Base-by-base conservation (phyloP, 2,329 filamentous ascomycete species). In the Pestalotiopsis sp. region DNA sequence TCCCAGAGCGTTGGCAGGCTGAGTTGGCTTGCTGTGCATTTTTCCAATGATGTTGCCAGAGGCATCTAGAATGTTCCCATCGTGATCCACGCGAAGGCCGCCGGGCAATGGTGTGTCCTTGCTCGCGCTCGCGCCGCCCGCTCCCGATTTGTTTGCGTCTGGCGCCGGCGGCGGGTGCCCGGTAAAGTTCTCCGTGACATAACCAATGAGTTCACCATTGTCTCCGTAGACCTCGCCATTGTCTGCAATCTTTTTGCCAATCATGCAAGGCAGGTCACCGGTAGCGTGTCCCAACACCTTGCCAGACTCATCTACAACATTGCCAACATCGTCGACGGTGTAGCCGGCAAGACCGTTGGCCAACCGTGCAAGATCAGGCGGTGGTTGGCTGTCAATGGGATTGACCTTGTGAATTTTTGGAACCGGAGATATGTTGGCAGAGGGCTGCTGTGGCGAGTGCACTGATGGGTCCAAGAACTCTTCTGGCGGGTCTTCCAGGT, bases 251-350 rank as follows among this genome's bases (percentile, higher is more conserved):
- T 80, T 80, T 56, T 82, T 79, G 39, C 86, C 86, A 5, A 88
- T 80, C 83, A 88, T 87, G 61, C 85, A 82, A 3, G 86, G 86
- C 27, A 88, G 78, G 73, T 88, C 86, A 6, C 86, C 86, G 5
- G 83, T 84, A 5, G 83, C 85, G 57, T 84, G 83, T 41, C 85
- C 86, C 2, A 88, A 80, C 3, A 87, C 84, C 45, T 81, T 83
- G 7, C 85, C 85, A 14, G 84, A 79, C 69, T 80, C 82, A 69
- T 85, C 83, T 17, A 88, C 75, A 39, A 88, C 80, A 74, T 87
- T 87, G 66, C 86, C 86, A 62, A 86, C 86, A 74, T 88, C 86
- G 69, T 88, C 85, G 27, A 88, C 80, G 52, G 74, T 80, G 70
- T 84, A 83, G 57, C 84, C 86, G 61, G 82, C 80, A 25, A 88